Base-by-base conservation (phyloP, 441 rosid genomes). In the Syzygium syzygioides region DNA sequence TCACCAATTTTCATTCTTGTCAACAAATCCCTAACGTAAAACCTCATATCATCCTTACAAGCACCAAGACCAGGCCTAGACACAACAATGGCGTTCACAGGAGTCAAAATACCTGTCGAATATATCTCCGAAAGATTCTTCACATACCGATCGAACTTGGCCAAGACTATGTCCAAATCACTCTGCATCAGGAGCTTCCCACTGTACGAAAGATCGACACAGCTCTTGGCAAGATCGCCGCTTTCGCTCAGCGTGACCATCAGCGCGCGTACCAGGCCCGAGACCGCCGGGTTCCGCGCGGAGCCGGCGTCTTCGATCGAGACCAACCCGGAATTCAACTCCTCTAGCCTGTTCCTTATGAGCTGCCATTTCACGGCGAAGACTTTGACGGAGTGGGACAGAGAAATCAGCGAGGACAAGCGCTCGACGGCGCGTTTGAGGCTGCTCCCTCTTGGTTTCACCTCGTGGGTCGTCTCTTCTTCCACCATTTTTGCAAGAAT, bases 171-270 rank as follows among this genome's bases (percentile, higher is more conserved):
- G 88, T 98, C 99, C 88, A 98, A 93, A 92, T 97, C 98, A 86
- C 99, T 97, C 93, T 98, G 99, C 99, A 98, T 98, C 94, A 97
- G 91, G 30, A 98, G 98, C 97, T 97, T 97, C 25, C 99, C 99
- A 85, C 95, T 93, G 93, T 92, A 98, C 2, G 97, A 92, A 88
- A 95, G 94, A 93, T 97, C 95, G 76, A 94, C 92, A 85, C 99
- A 97, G 30, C 95, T 91, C 64, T 93, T 90, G 25, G 97, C 98
- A 86, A 95, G 98, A 91, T 94, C 95, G 90, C 87, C 87, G 88
- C 97, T 94, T 76, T 93, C 94, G 32, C 86, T 91, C 32, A 93
- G 90, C 19, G 98, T 91, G 55, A 50, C 89, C 66, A 92, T 76
- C n/a, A 95, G 88, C 68, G 95, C 94, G 50, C 94, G 88, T 84